These are phyloP conservation scores for Tulasnella sp. DNA, from an alignment of 768 basidiomycete genomes.

Conservation along the genomic window DNA sequence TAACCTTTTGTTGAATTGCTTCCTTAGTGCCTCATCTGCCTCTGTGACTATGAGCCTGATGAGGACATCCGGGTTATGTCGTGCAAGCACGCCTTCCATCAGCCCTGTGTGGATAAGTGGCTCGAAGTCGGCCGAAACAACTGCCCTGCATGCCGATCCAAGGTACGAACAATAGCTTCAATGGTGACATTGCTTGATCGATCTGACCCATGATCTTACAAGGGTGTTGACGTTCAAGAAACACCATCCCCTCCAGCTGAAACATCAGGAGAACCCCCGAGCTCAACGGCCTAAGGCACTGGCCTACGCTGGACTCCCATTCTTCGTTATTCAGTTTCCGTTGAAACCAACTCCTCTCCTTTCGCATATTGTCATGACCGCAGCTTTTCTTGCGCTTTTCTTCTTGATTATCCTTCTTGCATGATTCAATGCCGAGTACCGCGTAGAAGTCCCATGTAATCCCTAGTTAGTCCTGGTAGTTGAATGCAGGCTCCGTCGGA, in stretches of 20 bases:
- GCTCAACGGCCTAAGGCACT: neutral
- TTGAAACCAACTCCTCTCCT: neutral
- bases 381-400: neutral
- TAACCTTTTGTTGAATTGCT: neutral
- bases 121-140: conserved; percentile 80
- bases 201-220: neutral
- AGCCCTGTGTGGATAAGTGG: conserved; percentile 80
- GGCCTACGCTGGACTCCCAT: neutral
- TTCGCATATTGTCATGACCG: neutral
- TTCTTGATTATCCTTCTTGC: neutral
- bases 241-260: neutral
- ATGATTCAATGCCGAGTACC: neutral
- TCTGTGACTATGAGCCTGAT: conserved; percentile 76
- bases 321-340: neutral
- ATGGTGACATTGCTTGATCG: neutral
- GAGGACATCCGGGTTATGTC: conserved; percentile 76
- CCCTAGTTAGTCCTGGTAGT: neutral
- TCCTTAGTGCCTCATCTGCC: conserved; percentile 72
- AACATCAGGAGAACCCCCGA: neutral
- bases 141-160: conserved; percentile 82
- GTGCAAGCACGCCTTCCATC: conserved; percentile 90
- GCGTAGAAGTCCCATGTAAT: neutral
- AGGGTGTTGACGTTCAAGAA: neutral
- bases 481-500: neutral
- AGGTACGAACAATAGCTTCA: conserved; percentile 31